Conservation (phyloP, 805 yeast species). For the Cyberlindnera samutprakarnensis region DNA sequence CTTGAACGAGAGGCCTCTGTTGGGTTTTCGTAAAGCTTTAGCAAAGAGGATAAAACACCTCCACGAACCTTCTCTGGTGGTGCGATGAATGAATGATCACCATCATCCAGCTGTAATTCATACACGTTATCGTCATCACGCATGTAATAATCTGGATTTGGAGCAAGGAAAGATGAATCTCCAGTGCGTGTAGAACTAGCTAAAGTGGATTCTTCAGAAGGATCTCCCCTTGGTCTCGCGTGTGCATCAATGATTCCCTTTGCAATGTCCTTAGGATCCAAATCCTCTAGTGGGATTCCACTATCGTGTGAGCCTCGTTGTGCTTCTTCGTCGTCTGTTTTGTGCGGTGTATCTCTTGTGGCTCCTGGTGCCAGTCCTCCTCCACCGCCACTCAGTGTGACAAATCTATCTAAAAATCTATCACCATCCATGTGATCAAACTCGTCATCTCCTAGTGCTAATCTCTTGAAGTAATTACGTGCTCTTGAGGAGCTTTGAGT, state of each 20-base stretch:
- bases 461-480: constrained; percentile 9
- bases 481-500: constrained; percentile 4
- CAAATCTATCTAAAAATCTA: constrained; percentile 23
- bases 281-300: constrained; percentile 36
- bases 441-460: constrained; percentile 18
- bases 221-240: constrained; percentile 16
- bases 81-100: constrained; percentile 38
- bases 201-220: constrained; percentile 13
- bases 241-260: constrained; percentile 45
- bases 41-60: constrained; percentile 76
- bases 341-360: constrained; percentile 11
- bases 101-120: constrained; percentile 24
- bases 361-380: constrained; percentile 32
- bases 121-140: constrained; percentile 22
- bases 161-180: constrained; percentile 20
- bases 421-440: constrained; percentile 19
- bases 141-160: constrained; percentile 38
- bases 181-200: constrained; percentile 20
- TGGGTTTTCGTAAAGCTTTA: constrained; percentile 57
- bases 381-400: constrained; percentile 25
- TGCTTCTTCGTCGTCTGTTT: constrained; percentile 29
- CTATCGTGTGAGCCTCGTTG: constrained; percentile 24
- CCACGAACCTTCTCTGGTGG: constrained; percentile 67
- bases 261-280: constrained; percentile 41
- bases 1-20: constrained; percentile 19